A percentile compares a stretch with the other conserved stretches of the same genome.
Evolutionary conservation across 345 rosid species (phyloP).

Genomic region (Acer campestre): DNA sequence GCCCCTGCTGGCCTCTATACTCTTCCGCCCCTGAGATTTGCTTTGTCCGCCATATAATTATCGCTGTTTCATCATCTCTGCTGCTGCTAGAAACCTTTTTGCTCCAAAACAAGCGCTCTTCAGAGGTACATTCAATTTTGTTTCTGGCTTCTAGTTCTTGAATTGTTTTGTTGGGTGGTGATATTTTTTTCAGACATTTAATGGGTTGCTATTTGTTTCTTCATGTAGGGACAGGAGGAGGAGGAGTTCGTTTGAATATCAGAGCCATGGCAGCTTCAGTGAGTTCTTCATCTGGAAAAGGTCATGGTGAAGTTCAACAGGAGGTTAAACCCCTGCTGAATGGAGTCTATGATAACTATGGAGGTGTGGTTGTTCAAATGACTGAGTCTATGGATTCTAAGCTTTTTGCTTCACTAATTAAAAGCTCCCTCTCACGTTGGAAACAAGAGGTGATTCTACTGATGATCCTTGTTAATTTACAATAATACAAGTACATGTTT

Average conservation of each 20-base stretch:
- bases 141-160: background rate
- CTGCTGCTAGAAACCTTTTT: background rate
- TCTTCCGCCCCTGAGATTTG: too few species aligned
- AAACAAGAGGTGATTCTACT: conserved; percentile 54
- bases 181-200: background rate
- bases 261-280: conserved; percentile 35
- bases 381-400: conserved; percentile 55
- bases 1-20: too few species aligned
- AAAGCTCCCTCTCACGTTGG: conserved; percentile 65
- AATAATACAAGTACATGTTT: background rate
- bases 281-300: conserved; percentile 9
- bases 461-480: background rate
- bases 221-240: background rate
- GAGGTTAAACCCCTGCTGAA: conserved; percentile 36
- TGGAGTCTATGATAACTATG: conserved; percentile 62
- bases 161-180: background rate
- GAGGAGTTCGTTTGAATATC: conserved; percentile 3
- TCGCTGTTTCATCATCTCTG: background rate
- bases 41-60: background rate
- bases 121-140: background rate
- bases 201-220: background rate
- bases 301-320: conserved; percentile 17
- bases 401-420: conserved; percentile 56
- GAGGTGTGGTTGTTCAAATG: conserved; percentile 72
- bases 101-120: background rate